Conservation (phyloP, 2,329 filamentous ascomycete genomes). For the Drechmeria coniospora region DNA sequence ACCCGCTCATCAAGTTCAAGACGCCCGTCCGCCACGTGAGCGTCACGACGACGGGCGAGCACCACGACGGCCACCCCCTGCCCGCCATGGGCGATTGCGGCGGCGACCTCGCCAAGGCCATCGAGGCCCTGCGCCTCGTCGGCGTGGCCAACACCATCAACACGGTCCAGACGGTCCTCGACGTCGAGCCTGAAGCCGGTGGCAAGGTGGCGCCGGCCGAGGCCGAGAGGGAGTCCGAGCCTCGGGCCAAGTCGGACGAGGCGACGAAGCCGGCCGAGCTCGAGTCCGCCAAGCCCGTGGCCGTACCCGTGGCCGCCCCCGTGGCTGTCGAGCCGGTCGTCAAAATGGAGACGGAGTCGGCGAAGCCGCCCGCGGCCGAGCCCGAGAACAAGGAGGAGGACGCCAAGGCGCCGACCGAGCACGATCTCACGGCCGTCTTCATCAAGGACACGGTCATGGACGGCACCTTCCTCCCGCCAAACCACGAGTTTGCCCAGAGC, state of each 20-base stretch:
- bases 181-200: constrained; percentile 42
- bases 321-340: constrained; percentile 7
- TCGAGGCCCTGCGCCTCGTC: constrained; percentile 25
- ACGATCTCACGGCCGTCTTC: constrained; percentile 43
- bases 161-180: constrained; percentile 54
- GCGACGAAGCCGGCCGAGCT: constrained; percentile 10
- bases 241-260: constrained; percentile 13
- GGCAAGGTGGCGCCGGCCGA: constrained; percentile 23
- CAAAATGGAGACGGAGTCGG: constrained; percentile 12
- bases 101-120: constrained; percentile 30
- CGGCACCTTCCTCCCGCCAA: constrained; percentile 55
- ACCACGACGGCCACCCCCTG: constrained; percentile 48
- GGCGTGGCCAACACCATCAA: constrained; percentile 33
- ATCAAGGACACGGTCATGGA: constrained; percentile 66
- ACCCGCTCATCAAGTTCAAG: constrained; percentile 94
- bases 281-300: constrained; percentile 36
- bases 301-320: constrained; percentile 20
- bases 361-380: constrained; percentile 6
- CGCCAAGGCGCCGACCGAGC: constrained; percentile 7
- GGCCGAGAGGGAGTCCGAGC: constrained; percentile 4
- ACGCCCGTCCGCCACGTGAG: constrained; percentile 78
- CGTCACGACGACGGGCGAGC: constrained; percentile 71
- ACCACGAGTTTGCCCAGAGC: constrained; percentile 69
- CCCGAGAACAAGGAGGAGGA: constrained; percentile 12
- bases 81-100: constrained; percentile 54